Conservation (phyloP, 2,329 filamentous ascomycete genomes). For the Sphaceloma murrayae region DNA sequence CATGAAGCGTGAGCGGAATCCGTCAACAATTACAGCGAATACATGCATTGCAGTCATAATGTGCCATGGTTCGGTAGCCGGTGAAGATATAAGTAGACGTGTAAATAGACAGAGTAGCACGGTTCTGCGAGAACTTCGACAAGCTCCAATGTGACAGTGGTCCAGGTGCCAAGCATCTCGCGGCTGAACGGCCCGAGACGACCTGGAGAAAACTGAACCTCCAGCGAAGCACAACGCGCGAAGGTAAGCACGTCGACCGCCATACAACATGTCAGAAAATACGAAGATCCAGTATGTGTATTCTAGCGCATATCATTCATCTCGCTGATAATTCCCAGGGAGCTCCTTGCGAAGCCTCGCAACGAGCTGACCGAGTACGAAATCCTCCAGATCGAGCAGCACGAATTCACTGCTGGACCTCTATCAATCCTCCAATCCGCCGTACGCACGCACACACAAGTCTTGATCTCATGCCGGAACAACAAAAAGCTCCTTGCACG, state of each 20-base stretch:
- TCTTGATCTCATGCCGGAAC: slow-evolving; percentile 94
- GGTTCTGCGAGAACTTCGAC: neutral
- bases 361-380: slow-evolving; percentile 91
- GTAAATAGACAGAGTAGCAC: no score
- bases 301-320: neutral
- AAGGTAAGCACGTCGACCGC: neutral
- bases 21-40: no score
- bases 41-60: no score
- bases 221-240: neutral
- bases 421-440: slow-evolving; percentile 95
- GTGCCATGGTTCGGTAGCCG: no score
- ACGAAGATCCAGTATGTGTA: slow-evolving; percentile 17
- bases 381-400: slow-evolving; percentile 69
- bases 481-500: slow-evolving; percentile 95
- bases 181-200: neutral
- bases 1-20: no score
- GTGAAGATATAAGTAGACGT: no score
- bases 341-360: slow-evolving; percentile 80
- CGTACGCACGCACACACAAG: slow-evolving; percentile 86
- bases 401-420: slow-evolving; percentile 70
- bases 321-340: slow-evolving; percentile 43
- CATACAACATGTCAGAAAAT: slow-evolving; percentile 14
- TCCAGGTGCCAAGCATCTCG: no score
- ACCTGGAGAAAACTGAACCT: no score
- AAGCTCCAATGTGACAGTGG: neutral